These are phyloP conservation scores for Apiotrichum domesticum DNA, from an alignment of 1,284 basidiomycete genomes.

Conservation along the genomic window DNA sequence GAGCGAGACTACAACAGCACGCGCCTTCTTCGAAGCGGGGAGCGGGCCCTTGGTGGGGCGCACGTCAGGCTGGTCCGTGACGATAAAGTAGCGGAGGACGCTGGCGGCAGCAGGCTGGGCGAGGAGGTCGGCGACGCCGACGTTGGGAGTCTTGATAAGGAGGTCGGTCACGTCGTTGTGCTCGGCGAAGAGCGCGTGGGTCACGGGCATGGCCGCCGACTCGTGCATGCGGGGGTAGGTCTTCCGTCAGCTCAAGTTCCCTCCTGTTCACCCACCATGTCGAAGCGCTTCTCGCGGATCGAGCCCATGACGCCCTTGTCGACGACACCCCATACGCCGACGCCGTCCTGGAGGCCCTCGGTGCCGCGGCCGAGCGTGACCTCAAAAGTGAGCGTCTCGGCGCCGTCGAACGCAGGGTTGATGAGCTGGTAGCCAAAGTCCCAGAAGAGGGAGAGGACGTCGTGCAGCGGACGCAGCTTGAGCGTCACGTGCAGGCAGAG, in stretches of 20 bases:
- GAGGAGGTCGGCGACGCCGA: constrained; percentile 57
- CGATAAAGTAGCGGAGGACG: constrained; percentile 63
- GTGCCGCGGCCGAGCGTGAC: constrained; percentile 61
- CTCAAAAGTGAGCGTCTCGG: constrained; percentile 56
- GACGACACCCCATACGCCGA: constrained; percentile 78
- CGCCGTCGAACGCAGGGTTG: constrained; percentile 62
- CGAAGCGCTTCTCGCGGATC: constrained; percentile 70
- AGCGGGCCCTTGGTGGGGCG: constrained; percentile 56
- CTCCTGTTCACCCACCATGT: constrained; percentile 59
- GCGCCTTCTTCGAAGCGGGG: constrained; percentile 52
- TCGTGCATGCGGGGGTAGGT: constrained; percentile 42
- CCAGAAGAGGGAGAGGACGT: constrained; percentile 57
- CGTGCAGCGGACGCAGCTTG: constrained; percentile 72
- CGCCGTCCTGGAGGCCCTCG: constrained; percentile 43
- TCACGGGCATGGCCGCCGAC: constrained; percentile 29
- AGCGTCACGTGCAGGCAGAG: constrained; percentile 71
- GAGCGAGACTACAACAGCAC: constrained; percentile 66
- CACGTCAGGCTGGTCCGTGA: constrained; percentile 74
- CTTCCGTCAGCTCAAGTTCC: constrained; percentile 15
- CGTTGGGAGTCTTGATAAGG: constrained; percentile 60
- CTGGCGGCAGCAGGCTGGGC: constrained; percentile 53
- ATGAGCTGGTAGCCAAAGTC: constrained; percentile 55
- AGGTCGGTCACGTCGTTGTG: constrained; percentile 72
- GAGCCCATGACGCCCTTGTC: constrained; percentile 66
- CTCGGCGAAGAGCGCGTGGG: constrained; percentile 66